Evolutionary conservation across 352 stramenopile genomes (phyloP).

Genomic region (Elongisporangium senticosum): DNA sequence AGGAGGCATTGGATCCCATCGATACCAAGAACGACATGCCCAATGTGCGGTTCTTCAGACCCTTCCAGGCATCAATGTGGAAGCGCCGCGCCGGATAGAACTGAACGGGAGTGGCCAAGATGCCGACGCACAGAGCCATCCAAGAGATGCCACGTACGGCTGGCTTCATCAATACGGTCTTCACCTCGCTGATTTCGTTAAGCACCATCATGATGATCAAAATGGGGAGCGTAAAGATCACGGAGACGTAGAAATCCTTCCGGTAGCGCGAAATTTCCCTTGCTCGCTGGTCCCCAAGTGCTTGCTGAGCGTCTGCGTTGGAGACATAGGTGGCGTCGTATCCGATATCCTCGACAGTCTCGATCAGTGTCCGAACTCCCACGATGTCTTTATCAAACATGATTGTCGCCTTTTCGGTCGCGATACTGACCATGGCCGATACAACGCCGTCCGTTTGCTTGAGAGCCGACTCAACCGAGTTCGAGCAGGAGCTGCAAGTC

Average conservation of each 20-base stretch:
- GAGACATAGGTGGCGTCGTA: conserved; percentile 84
- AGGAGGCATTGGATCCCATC: conserved; percentile 94
- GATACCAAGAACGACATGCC: conserved; percentile 98
- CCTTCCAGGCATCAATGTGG: conserved; percentile 92
- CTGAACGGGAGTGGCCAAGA: conserved; percentile 94
- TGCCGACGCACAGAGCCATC: conserved; percentile 65
- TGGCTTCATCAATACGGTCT: conserved; percentile 34
- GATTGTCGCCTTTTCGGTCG: conserved; percentile 80
- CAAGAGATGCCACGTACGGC: conserved; percentile 66
- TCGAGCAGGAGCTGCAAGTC: conserved; percentile 90
- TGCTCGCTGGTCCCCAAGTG: conserved; percentile 72
- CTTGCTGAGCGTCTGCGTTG: conserved; percentile 63
- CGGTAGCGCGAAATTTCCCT: conserved; percentile 79
- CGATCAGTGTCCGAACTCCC: conserved; percentile 76
- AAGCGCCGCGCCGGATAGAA: conserved; percentile 93
- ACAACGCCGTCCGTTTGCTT: conserved; percentile 71
- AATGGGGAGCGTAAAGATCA: conserved; percentile 93
- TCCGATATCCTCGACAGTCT: conserved; percentile 86
- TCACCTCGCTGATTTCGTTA: conserved; percentile 61
- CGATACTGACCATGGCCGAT: conserved; percentile 78
- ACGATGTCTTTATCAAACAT: conserved; percentile 73
- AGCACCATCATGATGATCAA: conserved; percentile 91
- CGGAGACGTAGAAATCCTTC: conserved; percentile 79
- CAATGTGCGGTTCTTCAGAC: conserved; percentile 82
- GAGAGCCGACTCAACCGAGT: conserved; percentile 86